Conservation (phyloP, 345 rosid genomes). For the Geranium rotundifolium region DNA sequence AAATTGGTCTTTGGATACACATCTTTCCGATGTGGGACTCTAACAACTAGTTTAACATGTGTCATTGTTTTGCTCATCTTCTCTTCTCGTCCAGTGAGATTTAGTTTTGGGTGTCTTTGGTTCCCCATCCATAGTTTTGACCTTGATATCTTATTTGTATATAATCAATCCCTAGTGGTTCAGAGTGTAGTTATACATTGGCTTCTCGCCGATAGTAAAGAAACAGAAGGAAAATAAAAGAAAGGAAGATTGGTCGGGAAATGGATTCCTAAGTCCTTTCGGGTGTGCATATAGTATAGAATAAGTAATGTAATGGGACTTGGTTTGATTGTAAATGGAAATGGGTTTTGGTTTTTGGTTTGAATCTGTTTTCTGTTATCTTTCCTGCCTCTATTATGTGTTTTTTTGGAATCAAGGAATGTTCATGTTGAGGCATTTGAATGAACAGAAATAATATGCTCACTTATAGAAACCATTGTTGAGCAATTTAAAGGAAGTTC, state of each 20-base stretch:
- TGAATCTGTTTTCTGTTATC: slow-evolving; percentile 20
- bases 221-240: slow-evolving; percentile 2
- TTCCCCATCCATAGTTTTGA: slow-evolving; percentile 18
- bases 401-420: background rate
- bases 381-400: background rate
- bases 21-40: too few species aligned
- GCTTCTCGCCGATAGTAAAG: slow-evolving; percentile 43
- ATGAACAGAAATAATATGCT: too few species aligned
- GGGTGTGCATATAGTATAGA: slow-evolving; percentile 44
- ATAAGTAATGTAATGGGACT: slow-evolving; percentile 47
- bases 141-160: slow-evolving; percentile 42
- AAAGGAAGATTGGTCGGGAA: slow-evolving; percentile 44
- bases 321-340: slow-evolving; percentile 33
- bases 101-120: slow-evolving; percentile 3
- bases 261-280: slow-evolving; percentile 21
- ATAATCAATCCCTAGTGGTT: slow-evolving; percentile 17
- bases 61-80: slow-evolving; percentile 28
- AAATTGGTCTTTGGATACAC: too few species aligned
- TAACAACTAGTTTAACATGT: too few species aligned
- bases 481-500: too few species aligned
- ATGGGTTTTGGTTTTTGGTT: slow-evolving; percentile 37
- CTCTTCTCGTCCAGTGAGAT: slow-evolving; percentile 16
- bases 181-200: slow-evolving; percentile 50
- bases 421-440: too few species aligned
- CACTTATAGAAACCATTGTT: too few species aligned